Evolutionary conservation across 1,284 basidiomycete species (phyloP).

Genomic region (Puccinia brachypodii): DNA sequence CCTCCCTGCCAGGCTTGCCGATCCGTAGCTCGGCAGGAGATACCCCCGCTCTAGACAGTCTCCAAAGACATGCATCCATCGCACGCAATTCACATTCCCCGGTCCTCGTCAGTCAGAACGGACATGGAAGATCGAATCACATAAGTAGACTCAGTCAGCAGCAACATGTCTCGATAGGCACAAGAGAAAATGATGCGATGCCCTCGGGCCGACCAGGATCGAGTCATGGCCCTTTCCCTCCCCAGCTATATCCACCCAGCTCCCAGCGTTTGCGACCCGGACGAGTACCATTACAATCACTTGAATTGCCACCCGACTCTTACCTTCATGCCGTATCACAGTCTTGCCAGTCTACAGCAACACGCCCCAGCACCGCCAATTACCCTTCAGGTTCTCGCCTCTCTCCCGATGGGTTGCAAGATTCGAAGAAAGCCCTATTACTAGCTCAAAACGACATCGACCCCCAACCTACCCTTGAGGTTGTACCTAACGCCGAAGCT

Average conservation of each 20-base stretch:
- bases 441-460: not conserved
- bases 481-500: not conserved
- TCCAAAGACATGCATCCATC: not conserved
- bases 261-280: conserved; percentile 26
- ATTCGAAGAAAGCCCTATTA: not conserved
- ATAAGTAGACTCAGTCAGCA: not conserved
- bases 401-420: not conserved
- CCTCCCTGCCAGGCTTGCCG: not conserved
- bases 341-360: not conserved
- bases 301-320: conserved; percentile 5
- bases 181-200: not conserved
- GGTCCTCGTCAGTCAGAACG: not conserved
- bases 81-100: not conserved
- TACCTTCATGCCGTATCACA: not conserved
- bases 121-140: not conserved
- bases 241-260: not conserved
- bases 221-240: not conserved
- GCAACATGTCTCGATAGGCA: not conserved
- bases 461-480: conserved; percentile 9
- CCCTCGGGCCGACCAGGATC: not conserved
- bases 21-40: not conserved
- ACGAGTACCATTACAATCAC: conserved; percentile 17
- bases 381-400: not conserved
- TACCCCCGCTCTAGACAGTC: not conserved
- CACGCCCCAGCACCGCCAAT: not conserved